Conservation (phyloP, 176 grass and related monocot genomes). For the Sorghum bicolor region DNA sequence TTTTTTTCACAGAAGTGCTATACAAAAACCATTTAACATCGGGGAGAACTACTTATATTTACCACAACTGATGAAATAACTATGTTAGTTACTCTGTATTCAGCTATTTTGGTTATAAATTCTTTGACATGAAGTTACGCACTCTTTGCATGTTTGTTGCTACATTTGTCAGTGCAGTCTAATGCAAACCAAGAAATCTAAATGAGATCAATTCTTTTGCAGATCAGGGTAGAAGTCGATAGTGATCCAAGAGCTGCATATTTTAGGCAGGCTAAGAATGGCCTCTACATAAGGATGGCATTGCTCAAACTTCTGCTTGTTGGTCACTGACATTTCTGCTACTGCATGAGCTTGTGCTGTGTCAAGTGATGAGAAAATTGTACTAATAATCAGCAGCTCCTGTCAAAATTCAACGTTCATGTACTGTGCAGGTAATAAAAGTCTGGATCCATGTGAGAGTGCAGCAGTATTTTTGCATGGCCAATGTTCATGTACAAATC, state of each 20-base stretch:
- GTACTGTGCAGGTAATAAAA: conserved; percentile 1
- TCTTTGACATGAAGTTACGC: neutral
- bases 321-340: conserved; percentile 47
- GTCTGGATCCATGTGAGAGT: conserved; percentile 7
- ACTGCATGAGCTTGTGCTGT: neutral
- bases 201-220: conserved; percentile 15
- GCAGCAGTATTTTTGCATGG: neutral
- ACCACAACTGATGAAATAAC: neutral
- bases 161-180: neutral
- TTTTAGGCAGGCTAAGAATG: conserved; percentile 95
- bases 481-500: neutral
- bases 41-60: neutral
- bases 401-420: neutral
- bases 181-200: neutral
- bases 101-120: neutral
- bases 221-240: conserved; percentile 78
- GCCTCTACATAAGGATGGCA: conserved; percentile 94
- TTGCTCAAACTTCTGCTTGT: conserved; percentile 88
- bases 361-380: neutral
- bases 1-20: neutral
- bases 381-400: neutral
- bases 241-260: conserved; percentile 81
- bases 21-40: neutral
- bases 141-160: neutral
- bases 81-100: neutral